Conservation (phyloP, 108 stramenopile genomes). For the Schizochytrium sp. region DNA sequence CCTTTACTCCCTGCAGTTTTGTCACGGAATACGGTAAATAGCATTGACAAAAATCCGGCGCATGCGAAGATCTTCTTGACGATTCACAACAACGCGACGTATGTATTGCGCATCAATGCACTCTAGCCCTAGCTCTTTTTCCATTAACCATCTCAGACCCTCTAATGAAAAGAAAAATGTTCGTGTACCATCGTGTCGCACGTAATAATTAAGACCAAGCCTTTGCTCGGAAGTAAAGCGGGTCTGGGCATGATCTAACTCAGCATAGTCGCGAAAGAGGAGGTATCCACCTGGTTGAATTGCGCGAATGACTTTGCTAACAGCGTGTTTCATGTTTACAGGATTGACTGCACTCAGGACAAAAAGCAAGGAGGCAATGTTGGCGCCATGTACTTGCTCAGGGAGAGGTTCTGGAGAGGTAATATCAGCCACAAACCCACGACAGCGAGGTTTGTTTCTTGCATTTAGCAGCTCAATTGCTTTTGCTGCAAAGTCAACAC, state of each 20-base stretch:
- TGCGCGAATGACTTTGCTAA: neutral
- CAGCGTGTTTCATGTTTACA: neutral
- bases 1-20: too few relatives aligned
- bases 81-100: constrained; percentile 35
- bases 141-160: constrained; percentile 26
- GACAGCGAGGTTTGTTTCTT: neutral
- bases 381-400: neutral
- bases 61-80: constrained; percentile 38
- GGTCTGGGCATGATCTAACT: constrained; percentile 65
- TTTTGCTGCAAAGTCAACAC: constrained; percentile 64
- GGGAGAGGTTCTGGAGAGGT: neutral
- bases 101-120: neutral
- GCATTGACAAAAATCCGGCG: constrained; percentile 59
- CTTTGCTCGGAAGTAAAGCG: constrained; percentile 60
- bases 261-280: constrained; percentile 63
- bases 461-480: constrained; percentile 64
- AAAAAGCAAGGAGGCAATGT: constrained; percentile 60
- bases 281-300: constrained; percentile 59
- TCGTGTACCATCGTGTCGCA: constrained; percentile 68
- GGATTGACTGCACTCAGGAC: constrained; percentile 57
- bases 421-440: constrained; percentile 19
- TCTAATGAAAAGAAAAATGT: constrained; percentile 65
- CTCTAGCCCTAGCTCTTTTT: constrained; percentile 5
- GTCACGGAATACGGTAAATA: neutral
- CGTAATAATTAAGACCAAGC: constrained; percentile 65